Conservation (phyloP, 2,329 filamentous ascomycete species). For the Fusarium humuli region DNA sequence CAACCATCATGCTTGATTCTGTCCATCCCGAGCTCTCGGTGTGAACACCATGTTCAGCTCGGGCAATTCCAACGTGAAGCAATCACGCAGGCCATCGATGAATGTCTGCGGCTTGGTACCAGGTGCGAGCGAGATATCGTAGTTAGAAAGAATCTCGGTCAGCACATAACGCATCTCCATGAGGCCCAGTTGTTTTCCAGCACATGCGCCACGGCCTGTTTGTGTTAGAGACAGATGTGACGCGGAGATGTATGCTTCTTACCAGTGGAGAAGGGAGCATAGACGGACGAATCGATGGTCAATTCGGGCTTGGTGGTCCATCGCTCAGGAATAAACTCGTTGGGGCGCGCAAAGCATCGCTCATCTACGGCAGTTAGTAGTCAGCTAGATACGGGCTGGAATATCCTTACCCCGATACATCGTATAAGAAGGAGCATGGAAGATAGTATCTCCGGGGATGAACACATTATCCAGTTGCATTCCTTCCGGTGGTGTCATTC, state of each 20-base stretch:
- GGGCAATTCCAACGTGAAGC: constrained; percentile 25
- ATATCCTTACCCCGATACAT: constrained; percentile 22
- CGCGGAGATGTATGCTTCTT: not conserved
- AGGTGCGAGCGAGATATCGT: constrained; percentile 12
- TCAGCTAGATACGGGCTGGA: rapidly evolving
- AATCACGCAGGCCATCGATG: constrained; percentile 14
- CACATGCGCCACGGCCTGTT: constrained; percentile 26
- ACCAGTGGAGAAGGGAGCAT: constrained; percentile 29
- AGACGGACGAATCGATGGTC: constrained; percentile 9
- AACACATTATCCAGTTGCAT: constrained; percentile 8
- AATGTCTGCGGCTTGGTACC: not conserved
- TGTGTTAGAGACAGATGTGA: not conserved
- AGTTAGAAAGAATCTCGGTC: constrained; percentile 15
- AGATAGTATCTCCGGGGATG: constrained; percentile 10
- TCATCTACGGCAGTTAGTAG: not conserved
- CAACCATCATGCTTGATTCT: not conserved
- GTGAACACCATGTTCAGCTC: constrained; percentile 10
- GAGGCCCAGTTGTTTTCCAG: constrained; percentile 33
- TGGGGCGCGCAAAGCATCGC: constrained; percentile 18
- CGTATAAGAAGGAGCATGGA: constrained; percentile 7
- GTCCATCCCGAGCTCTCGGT: not conserved
- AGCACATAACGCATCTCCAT: constrained; percentile 37
- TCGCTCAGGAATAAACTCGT: constrained; percentile 33
- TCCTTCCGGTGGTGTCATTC: constrained; percentile 15
- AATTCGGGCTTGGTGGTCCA: constrained; percentile 31